These are phyloP conservation scores for Rhizopogon vulgaris DNA, from an alignment of 768 basidiomycete genomes.

Conservation along the genomic window DNA sequence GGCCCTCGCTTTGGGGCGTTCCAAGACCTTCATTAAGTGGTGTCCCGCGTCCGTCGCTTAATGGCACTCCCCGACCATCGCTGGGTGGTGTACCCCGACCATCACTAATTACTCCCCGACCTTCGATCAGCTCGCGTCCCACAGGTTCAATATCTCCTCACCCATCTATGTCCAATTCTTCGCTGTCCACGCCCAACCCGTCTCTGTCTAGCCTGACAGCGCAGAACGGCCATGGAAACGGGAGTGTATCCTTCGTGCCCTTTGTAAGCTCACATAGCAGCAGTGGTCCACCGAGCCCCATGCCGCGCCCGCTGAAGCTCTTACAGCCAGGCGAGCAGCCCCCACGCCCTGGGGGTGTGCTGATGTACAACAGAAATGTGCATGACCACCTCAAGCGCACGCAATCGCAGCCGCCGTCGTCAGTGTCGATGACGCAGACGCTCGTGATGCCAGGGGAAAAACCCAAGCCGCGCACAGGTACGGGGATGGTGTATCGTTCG, in stretches of 20 bases:
- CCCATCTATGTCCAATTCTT: not conserved
- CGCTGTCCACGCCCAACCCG: constrained; percentile 1
- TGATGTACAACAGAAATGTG: constrained; percentile 29
- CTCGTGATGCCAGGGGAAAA: constrained; percentile 18
- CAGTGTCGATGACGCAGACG: constrained; percentile 16
- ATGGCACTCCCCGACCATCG: constrained; percentile 13
- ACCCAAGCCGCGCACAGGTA: constrained; percentile 56
- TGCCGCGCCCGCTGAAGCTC: constrained; percentile 22
- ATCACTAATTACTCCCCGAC: constrained; percentile 21
- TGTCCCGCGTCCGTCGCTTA: constrained; percentile 6
- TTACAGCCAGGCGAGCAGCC: constrained; percentile 19
- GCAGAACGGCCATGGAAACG: not conserved
- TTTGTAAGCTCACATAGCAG: not conserved
- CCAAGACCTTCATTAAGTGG: constrained; percentile 2
- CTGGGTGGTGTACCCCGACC: constrained; percentile 14
- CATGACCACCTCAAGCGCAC: constrained; percentile 26
- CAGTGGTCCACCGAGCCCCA: constrained; percentile 7
- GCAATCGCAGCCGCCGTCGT: constrained; percentile 9
- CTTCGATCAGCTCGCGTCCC: constrained; percentile 9
- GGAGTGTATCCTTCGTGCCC: not conserved
- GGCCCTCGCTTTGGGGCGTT: constrained; percentile 5
- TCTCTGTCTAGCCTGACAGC: not conserved
- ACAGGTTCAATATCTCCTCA: constrained; percentile 4
- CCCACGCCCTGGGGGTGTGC: constrained; percentile 19
- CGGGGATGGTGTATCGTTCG: constrained; percentile 59